Evolutionary conservation across 1,284 basidiomycete species (phyloP).

Genomic region (Xanthoconium separans): DNA sequence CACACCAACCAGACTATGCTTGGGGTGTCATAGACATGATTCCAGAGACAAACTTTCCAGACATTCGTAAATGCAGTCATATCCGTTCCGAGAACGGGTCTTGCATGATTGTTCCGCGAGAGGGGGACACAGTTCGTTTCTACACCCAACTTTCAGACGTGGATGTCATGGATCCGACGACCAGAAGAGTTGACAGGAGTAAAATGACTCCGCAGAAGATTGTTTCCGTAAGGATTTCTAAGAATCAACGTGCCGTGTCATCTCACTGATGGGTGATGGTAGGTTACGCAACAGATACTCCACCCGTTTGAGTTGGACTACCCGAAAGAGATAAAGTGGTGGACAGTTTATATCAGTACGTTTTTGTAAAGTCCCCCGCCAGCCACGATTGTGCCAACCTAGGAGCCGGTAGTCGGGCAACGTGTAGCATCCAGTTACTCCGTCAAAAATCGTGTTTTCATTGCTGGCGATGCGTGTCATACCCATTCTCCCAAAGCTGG

Average conservation of each 20-base stretch:
- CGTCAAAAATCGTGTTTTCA: slow-evolving; percentile 68
- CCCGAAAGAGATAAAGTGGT: slow-evolving; percentile 70
- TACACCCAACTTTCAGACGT: slow-evolving; percentile 69
- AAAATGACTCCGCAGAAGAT: slow-evolving; percentile 61
- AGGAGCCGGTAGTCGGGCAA: slow-evolving; percentile 55
- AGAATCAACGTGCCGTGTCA: slow-evolving; percentile 19
- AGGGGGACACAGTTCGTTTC: slow-evolving; percentile 67
- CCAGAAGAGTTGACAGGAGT: slow-evolving; percentile 59
- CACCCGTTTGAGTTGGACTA: slow-evolving; percentile 65
- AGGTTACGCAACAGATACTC: slow-evolving; percentile 66
- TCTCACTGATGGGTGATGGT: neutral
- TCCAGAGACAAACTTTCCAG: slow-evolving; percentile 79
- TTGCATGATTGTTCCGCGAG: slow-evolving; percentile 72
- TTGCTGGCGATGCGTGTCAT: slow-evolving; percentile 79
- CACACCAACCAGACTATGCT: slow-evolving; percentile 50
- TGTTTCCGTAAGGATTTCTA: slow-evolving; percentile 45
- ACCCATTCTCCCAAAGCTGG: slow-evolving; percentile 83
- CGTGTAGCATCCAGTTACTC: slow-evolving; percentile 71
- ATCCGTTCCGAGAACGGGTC: slow-evolving; percentile 62
- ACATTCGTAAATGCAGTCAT: slow-evolving; percentile 67
- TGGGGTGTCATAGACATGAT: slow-evolving; percentile 79
- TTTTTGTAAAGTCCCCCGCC: slow-evolving; percentile 2
- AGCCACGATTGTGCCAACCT: neutral
- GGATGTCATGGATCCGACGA: slow-evolving; percentile 44
- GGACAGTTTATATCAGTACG: slow-evolving; percentile 73